A percentile compares a stretch with the other conserved stretches of the same genome.
phyloP scores from a whole-genome alignment of 1,139 yeast genomes.

The Yamadazyma triangularis region DNA sequence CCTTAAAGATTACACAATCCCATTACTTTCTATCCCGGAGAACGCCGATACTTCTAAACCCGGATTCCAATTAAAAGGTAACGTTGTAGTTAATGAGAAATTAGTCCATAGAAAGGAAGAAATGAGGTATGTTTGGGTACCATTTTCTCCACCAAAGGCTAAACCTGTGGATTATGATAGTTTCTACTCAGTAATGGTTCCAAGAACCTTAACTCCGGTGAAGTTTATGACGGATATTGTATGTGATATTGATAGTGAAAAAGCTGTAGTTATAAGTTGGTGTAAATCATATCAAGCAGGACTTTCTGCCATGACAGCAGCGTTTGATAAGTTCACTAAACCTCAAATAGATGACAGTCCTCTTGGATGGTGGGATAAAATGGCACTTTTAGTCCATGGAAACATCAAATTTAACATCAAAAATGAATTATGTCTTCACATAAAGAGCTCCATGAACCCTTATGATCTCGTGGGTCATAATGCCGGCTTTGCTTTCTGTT shows the following conservation, averaged over 20 bases:
- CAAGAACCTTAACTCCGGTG: constrained; percentile 45
- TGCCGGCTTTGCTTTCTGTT: constrained; percentile 78
- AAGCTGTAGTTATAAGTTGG: constrained; percentile 42
- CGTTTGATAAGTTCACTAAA: constrained; percentile 56
- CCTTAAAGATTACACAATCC: constrained; percentile 39
- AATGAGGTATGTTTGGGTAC: constrained; percentile 42
- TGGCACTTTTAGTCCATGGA: constrained; percentile 37
- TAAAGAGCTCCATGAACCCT: constrained; percentile 74
- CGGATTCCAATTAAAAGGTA: constrained; percentile 30
- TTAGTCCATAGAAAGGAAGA: constrained; percentile 34
- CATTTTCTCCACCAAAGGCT: constrained; percentile 40
- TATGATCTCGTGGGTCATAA: constrained; percentile 63
- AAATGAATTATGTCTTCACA: constrained; percentile 48
- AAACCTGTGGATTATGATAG: constrained; percentile 22
- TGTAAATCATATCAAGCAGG: constrained; percentile 41
- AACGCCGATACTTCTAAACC: constrained; percentile 21
- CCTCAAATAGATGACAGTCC: constrained; percentile 83
- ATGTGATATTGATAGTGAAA: constrained; percentile 30
- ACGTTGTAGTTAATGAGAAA: constrained; percentile 41
- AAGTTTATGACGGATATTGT: constrained; percentile 34
- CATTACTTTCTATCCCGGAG: constrained; percentile 38
- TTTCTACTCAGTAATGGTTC: constrained; percentile 37
- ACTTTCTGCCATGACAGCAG: constrained; percentile 30
- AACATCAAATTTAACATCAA: constrained; percentile 52
- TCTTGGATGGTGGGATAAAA: constrained; percentile 68